phyloP scores from a whole-genome alignment of 768 basidiomycete species.

The Flagelloscypha sp. region DNA sequence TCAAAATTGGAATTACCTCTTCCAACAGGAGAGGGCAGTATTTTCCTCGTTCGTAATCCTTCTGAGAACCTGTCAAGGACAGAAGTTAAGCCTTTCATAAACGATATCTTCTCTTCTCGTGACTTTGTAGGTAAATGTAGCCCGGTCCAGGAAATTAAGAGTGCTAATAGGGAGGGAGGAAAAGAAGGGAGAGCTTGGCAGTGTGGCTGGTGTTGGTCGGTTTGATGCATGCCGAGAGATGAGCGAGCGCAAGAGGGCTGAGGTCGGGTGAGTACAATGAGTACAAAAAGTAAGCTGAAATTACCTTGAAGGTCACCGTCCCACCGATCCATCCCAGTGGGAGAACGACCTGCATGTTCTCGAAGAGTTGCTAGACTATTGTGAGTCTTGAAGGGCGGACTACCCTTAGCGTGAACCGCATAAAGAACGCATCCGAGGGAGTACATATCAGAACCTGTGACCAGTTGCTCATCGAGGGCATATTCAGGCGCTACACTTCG shows the following conservation, averaged over 20 bases:
- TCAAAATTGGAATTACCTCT: slow-evolving; percentile 47
- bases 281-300: neutral
- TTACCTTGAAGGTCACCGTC: slow-evolving; percentile 70
- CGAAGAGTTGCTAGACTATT: slow-evolving; percentile 64
- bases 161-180: slow-evolving; percentile 94
- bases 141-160: slow-evolving; percentile 90
- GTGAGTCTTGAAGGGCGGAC: slow-evolving; percentile 81
- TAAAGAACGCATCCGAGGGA: slow-evolving; percentile 87
- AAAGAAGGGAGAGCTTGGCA: slow-evolving; percentile 86
- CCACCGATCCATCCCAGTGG: slow-evolving; percentile 54
- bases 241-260: slow-evolving; percentile 73
- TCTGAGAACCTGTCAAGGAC: slow-evolving; percentile 85
- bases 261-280: slow-evolving; percentile 4
- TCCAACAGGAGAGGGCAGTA: slow-evolving; percentile 88
- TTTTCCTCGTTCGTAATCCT: slow-evolving; percentile 77
- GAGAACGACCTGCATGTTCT: slow-evolving; percentile 56
- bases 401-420: slow-evolving; percentile 83
- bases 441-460: slow-evolving; percentile 89
- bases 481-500: slow-evolving; percentile 77
- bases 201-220: slow-evolving; percentile 69
- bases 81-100: slow-evolving; percentile 80
- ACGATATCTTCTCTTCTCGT: slow-evolving; percentile 91
- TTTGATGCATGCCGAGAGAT: slow-evolving; percentile 70
- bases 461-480: slow-evolving; percentile 78
- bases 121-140: slow-evolving; percentile 92